Conservation (phyloP, 345 rosid genomes). For the Trapa incisa region DNA sequence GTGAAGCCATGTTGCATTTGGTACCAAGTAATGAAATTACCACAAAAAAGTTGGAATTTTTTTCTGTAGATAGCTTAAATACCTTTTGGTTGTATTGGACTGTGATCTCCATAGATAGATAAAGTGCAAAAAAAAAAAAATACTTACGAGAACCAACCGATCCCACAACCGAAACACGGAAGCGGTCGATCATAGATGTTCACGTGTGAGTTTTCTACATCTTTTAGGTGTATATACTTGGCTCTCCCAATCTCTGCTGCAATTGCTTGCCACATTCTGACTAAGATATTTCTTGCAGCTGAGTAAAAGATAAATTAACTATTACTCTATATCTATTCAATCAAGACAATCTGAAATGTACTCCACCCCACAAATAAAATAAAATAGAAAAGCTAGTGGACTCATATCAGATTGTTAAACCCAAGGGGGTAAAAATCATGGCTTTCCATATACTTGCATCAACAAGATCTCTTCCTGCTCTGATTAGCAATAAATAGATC, state of each 20-base stretch:
- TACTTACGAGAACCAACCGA: slow-evolving; percentile 98
- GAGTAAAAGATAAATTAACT: neutral
- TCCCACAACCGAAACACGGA: slow-evolving; percentile 92
- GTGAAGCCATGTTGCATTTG: neutral
- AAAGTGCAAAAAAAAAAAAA: slow-evolving; percentile 3
- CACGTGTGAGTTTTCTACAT: slow-evolving; percentile 42
- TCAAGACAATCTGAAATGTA: neutral
- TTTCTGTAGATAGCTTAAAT: neutral
- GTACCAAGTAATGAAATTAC: neutral
- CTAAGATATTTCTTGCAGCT: slow-evolving; percentile 5
- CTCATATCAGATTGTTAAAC: neutral
- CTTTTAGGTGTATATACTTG: slow-evolving; percentile 57
- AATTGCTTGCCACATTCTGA: slow-evolving; percentile 30
- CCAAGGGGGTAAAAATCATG: neutral
- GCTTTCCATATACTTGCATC: neutral
- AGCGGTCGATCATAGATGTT: slow-evolving; percentile 76
- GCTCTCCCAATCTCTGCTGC: slow-evolving; percentile 37
- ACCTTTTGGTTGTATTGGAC: neutral
- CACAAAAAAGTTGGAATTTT: neutral
- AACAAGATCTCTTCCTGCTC: neutral
- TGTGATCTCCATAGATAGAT: neutral
- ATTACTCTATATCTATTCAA: neutral
- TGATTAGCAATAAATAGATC: neutral
- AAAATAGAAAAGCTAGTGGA: neutral
- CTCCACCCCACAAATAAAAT: neutral